Evolutionary conservation across 768 basidiomycete genomes (phyloP).

Genomic region (Boletus coccyginus): DNA sequence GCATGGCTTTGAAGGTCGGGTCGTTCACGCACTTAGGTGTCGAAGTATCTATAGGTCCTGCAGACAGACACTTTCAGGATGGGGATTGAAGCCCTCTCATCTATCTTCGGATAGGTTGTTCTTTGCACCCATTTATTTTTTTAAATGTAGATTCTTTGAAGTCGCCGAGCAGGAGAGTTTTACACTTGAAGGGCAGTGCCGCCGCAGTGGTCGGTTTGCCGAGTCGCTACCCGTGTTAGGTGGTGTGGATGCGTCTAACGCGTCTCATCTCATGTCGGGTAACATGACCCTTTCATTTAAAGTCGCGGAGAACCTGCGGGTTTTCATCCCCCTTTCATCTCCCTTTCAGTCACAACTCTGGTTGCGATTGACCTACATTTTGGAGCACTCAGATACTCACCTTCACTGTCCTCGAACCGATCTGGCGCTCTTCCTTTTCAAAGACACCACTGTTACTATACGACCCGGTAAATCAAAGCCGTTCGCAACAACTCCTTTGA

Average conservation of each 20-base stretch:
- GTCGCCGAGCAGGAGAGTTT: neutral
- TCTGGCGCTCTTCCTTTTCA: neutral
- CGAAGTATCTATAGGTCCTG: too few species aligned
- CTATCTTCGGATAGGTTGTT: too few species aligned
- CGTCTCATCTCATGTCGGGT: slow-evolving; percentile 5
- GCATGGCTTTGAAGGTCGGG: too few species aligned
- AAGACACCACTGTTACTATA: slow-evolving; percentile 6
- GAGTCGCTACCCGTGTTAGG: neutral
- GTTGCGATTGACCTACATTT: neutral
- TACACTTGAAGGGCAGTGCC: neutral
- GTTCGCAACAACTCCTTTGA: neutral
- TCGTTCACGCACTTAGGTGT: too few species aligned
- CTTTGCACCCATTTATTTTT: neutral
- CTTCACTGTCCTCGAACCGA: neutral
- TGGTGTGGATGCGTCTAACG: neutral
- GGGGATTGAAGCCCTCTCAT: too few species aligned
- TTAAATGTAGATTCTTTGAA: neutral
- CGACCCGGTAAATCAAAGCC: neutral
- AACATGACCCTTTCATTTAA: slow-evolving; percentile 2
- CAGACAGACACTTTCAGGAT: too few species aligned
- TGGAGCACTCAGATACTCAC: neutral
- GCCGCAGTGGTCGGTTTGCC: neutral
- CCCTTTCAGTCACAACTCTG: slow-evolving; percentile 5
- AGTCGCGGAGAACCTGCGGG: neutral
- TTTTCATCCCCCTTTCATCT: slow-evolving; percentile 1